Percentiles rank a stretch among this genome's conserved stretches.
Conservation (phyloP, 352 stramenopile species). For the Pythium guiyangense region DNA sequence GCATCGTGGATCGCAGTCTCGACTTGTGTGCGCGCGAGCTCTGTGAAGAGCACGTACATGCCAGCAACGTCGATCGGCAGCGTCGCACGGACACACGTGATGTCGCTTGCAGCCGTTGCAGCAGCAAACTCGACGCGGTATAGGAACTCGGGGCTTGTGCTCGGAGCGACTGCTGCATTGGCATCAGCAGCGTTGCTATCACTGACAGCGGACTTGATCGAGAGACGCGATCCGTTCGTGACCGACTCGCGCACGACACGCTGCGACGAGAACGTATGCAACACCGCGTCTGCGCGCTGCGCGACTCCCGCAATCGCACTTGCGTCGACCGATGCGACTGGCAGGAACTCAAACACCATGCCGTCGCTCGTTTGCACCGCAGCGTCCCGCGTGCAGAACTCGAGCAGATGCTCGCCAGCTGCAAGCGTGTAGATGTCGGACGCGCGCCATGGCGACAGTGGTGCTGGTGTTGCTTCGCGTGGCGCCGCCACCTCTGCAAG, state of each 20-base stretch:
- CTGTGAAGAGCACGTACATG: conserved; percentile 5
- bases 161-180: too few relatives aligned
- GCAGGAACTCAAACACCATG: conserved; percentile 12
- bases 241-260: conserved; percentile 6
- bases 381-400: conserved; percentile 3
- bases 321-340: neutral
- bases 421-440: conserved; percentile 4
- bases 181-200: neutral
- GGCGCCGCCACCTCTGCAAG: too few relatives aligned
- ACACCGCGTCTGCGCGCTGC: neutral
- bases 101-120: neutral
- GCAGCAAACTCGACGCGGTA: conserved; percentile 9
- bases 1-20: conserved; percentile 1
- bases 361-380: neutral
- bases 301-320: neutral
- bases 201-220: neutral
- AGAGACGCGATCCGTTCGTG: neutral
- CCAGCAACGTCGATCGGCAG: neutral
- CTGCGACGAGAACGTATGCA: conserved; percentile 7
- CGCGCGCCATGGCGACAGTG: conserved; percentile 1
- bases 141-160: neutral
- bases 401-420: conserved; percentile 1
- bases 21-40: conserved; percentile 1
- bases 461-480: neutral
- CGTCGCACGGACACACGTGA: conserved; percentile 3